Conservation (phyloP, 1,284 basidiomycete genomes). For the Apiotrichum gamsii region DNA sequence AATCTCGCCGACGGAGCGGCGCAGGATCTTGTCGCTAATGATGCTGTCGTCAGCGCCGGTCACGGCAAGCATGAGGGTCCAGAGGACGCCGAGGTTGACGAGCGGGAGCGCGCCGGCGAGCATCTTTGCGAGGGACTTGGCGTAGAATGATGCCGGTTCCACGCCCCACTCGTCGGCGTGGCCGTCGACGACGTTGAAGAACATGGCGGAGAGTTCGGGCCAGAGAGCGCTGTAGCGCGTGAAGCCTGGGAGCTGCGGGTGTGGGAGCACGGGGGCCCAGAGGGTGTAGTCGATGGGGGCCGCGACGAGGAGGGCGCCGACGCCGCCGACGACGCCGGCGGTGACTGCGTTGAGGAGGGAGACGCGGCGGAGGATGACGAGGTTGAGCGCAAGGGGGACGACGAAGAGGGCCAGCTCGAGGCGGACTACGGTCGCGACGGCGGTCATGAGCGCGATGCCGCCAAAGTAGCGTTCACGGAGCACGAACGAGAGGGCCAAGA, state of each 20-base stretch:
- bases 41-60: constrained; percentile 2
- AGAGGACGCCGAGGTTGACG: constrained; percentile 51
- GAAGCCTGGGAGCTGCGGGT: constrained; percentile 31
- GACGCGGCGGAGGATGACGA: constrained; percentile 52
- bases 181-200: constrained; percentile 83
- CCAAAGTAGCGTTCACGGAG: constrained; percentile 18
- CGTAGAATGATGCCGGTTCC: constrained; percentile 65
- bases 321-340: constrained; percentile 55
- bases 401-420: constrained; percentile 71
- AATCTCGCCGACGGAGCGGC: constrained; percentile 15
- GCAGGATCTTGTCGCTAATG: constrained; percentile 5
- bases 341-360: constrained; percentile 52
- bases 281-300: constrained; percentile 75
- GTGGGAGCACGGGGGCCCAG: constrained; percentile 54
- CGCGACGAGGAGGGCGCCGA: constrained; percentile 57
- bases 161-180: constrained; percentile 91
- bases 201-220: constrained; percentile 76
- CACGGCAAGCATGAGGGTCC: constrained; percentile 22
- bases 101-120: constrained; percentile 64
- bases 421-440: constrained; percentile 67
- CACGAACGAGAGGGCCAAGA: constrained; percentile 23
- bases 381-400: constrained; percentile 57
- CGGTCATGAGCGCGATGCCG: constrained; percentile 54
- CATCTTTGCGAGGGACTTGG: constrained; percentile 70
- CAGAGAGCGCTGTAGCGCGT: constrained; percentile 56